Evolutionary conservation across 2,329 filamentous ascomycete genomes (phyloP), one percentile per base, ranked within the genome.

Genomic region (Colletotrichum phormii): DNA sequence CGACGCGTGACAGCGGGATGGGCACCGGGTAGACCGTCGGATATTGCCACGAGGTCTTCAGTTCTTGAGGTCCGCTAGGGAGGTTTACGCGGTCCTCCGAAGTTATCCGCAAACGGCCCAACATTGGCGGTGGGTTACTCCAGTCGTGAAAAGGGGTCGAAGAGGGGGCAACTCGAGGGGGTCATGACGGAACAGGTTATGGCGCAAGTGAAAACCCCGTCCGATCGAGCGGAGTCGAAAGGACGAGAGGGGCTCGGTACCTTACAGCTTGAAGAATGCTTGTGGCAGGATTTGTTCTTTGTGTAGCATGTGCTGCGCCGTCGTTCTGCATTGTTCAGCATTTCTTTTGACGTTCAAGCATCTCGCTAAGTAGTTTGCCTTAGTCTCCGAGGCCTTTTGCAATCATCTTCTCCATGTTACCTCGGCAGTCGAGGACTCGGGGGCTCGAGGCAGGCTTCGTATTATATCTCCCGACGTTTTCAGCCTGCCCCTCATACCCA

Each of bases 61-160:
- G 37, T 42, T 15, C 37, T 60, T 60, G 37, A 46, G 15, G 22
- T 58, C 53, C 51, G 64, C 24, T 26, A 68, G 53, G 42, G 51
- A 31, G 18, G 24, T 49, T 58, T 35, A 7, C 22, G 29, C 51
- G 49, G 58, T 72, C 26, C 33, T 11, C 62, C 51, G 51, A 46
- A 57, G 24, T 60, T 55, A 70, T 61, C 70, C 70, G 70, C 65
- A 72, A 70, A 42, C 15, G 42, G 54, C 59, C 55, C 71, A 65
- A 71, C 71, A 13, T 70, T 31, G 49, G 61, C 55, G 55, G 71
- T 70, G 71, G 55, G 24, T 12, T 42, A 6, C 51, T 18, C 37
- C 53, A 37, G 59, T 33, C 33, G 35, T n/a, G 33, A 31, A 31
- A 54, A 31, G 31, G 51, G 62, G 33, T 11, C 5, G 26, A 22